Conservation (phyloP, 257 asterid genomes). For the Ophiorrhiza pumila region DNA sequence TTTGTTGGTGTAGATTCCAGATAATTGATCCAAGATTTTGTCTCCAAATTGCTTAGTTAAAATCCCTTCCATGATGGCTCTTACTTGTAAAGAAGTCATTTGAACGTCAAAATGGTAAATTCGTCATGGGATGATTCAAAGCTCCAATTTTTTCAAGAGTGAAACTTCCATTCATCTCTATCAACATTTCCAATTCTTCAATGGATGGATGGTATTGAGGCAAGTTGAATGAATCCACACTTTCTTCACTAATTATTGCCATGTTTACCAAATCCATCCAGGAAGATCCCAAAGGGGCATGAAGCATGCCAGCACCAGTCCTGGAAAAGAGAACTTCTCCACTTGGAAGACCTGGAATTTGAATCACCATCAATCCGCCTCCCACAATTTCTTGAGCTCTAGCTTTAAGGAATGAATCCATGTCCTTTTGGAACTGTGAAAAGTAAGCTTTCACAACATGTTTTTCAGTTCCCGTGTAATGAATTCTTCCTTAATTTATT, state of each 20-base stretch:
- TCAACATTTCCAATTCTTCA: slow-evolving; percentile 20
- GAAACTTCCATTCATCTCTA: slow-evolving; percentile 13
- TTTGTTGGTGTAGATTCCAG: slow-evolving; percentile 10
- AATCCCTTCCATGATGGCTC: slow-evolving; percentile 18
- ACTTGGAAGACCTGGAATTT: slow-evolving; percentile 35
- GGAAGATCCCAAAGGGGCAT: slow-evolving; percentile 33
- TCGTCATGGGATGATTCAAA: slow-evolving; percentile 17
- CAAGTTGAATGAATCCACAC: slow-evolving; percentile 21
- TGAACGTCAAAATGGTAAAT: slow-evolving; percentile 9
- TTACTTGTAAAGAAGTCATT: neutral
- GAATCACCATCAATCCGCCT: slow-evolving; percentile 34
- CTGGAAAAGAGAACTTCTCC: slow-evolving; percentile 19
- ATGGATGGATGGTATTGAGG: slow-evolving; percentile 22
- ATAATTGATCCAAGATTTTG: slow-evolving; percentile 13
- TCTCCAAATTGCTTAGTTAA: slow-evolving; percentile 12
- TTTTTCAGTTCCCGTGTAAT: slow-evolving; percentile 28
- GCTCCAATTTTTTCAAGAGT: slow-evolving; percentile 12
- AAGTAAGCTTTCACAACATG: slow-evolving; percentile 30
- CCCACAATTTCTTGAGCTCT: slow-evolving; percentile 35
- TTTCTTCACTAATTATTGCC: slow-evolving; percentile 26
- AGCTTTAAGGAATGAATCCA: slow-evolving; percentile 23
- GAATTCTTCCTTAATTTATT: slow-evolving; percentile 38
- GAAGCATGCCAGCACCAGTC: slow-evolving; percentile 28
- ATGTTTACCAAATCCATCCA: slow-evolving; percentile 34
- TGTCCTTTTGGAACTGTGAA: slow-evolving; percentile 26